phyloP scores from a whole-genome alignment of 192 early-diverging fungal genomes.

The Cetraspora pellucida region DNA sequence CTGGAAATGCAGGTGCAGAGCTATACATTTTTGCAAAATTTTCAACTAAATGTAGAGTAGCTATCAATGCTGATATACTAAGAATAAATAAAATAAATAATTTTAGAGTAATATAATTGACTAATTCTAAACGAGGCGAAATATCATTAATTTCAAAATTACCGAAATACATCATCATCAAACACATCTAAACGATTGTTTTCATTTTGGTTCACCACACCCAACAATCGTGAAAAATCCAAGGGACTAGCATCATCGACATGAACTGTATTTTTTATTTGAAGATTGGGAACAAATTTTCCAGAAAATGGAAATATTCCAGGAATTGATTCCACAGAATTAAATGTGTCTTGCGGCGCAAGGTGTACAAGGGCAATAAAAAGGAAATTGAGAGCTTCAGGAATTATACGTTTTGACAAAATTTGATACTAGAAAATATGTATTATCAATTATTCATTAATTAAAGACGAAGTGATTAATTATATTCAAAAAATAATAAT shows the following conservation, averaged over 20 bases:
- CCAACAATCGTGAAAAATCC: conserved; percentile 43
- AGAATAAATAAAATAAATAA: not conserved
- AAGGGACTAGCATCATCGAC: conserved; percentile 35
- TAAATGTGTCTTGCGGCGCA: conserved; percentile 46
- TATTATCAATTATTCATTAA: too few relatives aligned
- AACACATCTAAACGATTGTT: not conserved
- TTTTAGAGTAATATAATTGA: not conserved
- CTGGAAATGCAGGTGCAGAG: conserved; percentile 65
- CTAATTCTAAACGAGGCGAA: not conserved
- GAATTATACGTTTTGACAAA: conserved; percentile 73
- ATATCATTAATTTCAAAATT: not conserved
- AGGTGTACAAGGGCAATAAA: conserved; percentile 45
- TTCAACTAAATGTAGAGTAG: conserved; percentile 43
- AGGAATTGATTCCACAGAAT: conserved; percentile 33
- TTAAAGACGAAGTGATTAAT: too few relatives aligned
- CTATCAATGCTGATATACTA: conserved; percentile 48
- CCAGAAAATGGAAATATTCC: conserved; percentile 52
- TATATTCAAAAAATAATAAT: conserved; percentile 1
- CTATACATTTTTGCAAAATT: conserved; percentile 58
- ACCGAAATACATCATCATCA: conserved; percentile 18
- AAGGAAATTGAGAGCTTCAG: conserved; percentile 75
- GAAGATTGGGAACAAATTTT: conserved; percentile 29
- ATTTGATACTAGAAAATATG: conserved; percentile 54
- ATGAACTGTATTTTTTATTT: conserved; percentile 40
- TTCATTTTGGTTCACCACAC: not conserved